Base-by-base conservation (phyloP, 1,284 basidiomycete species). In the Leccinum cinnamomeum region DNA sequence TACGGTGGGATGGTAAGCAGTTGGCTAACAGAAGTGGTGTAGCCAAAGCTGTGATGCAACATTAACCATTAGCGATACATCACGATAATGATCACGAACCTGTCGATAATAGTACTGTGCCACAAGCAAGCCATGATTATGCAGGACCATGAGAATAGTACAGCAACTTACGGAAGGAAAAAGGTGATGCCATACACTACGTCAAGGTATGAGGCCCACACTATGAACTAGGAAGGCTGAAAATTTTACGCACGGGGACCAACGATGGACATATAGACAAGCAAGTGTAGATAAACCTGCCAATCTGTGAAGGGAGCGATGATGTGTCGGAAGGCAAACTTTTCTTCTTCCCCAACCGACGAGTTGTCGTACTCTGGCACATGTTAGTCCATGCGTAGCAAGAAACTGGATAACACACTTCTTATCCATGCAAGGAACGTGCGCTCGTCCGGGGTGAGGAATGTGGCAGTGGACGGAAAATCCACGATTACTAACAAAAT, bases 1-100 rank as follows among this genome's bases (percentile, higher is more conserved):
- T 91, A 91, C 16, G 88, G 85, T 0, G 90, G 90, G 0, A 90
- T 83, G 0, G 88, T 89, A 30, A 91, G 79, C 1, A 91, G 78
- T 67, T 91, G 86, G 61, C 82, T 86, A 64, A 88, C 78, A 0
- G 86, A 76, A 3, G 83, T 76, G 10, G 77, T 74, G 68, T 83
- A 83, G 7, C 86, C 87, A 62, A 89, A 89, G 33, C 83, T 85
- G 25, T 62, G 16, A 62, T 60, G 37, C 44, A 53, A 56, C 16
- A 41, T 64, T 25, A 53, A 57, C 25, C 48, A 51, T 10, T 20
- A 23, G 30, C 35, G 18, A 58, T 25, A 46, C 2, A 44, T 53
- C 25, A 60, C 35, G 33, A 46, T 18, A 14, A 25, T 33, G 18
- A 69, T 25, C 46, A 63, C 79, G 20, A 71, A 85, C 81, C 78